Evolutionary conservation across 495 filamentous ascomycete species (phyloP), one percentile per base, ranked within the genome.

Genomic region (Neurospora tetraspora): DNA sequence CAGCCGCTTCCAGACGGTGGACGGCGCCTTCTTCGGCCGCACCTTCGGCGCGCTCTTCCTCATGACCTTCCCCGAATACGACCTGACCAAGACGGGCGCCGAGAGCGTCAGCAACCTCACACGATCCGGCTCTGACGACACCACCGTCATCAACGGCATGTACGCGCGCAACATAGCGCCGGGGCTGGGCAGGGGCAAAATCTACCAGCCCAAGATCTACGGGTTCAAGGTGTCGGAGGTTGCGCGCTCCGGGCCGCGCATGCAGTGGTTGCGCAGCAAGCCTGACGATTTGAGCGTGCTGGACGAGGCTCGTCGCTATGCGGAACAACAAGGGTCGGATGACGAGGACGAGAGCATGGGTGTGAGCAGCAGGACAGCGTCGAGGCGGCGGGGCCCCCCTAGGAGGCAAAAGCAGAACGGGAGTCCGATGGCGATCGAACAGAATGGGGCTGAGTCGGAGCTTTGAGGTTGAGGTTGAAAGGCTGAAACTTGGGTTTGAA

Each of bases 11-110:
- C 96, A 97, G 82, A 92, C 92, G 3, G 95, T 99, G n/a, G 96
- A 99, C 77, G 96, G 96, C 31, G 94, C 96, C 18, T 99, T 98
- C 85, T 99, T 99, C 79, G 96, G 96, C 40, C 94, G 96, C 43
- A 99, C 96, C 0, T 99, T 99, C 79, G 93, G 86, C 69, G 87
- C 88, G 4, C 89, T 99, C 61, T 99, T 99, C 86, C 93, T 99
- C 81, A 94, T 99, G 85, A 99, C 94, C 36, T 99, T 98, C 81
- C 94, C 96, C 39, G 96, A 99, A 76, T 88, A 97, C 78, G 93
- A 97, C 73, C 88, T 98, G 65, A 86, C 84, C 70, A 87, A 85
- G 75, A 83, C 83, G 37, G 85, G 81, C 47, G 80, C 81, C 34
- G 86, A 88, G 40, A 77, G 79, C 16, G 76, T 85, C 18, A 77